Conservation (phyloP, 2,329 filamentous ascomycete genomes). For the Xylariaceae sp. region DNA sequence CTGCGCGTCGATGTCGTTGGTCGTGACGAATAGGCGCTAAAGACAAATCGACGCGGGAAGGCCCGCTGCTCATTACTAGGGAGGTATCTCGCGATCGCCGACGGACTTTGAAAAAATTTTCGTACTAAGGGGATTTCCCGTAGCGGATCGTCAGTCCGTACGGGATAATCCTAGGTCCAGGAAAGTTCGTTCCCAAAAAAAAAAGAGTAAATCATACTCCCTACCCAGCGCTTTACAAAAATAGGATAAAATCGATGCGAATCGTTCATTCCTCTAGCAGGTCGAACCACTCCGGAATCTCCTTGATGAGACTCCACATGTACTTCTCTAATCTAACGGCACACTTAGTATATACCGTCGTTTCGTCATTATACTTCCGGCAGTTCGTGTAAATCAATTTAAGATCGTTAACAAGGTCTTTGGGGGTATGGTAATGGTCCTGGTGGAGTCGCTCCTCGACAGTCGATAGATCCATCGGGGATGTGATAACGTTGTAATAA, state of each 20-base stretch:
- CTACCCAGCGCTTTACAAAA: neutral
- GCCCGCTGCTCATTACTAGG: no score
- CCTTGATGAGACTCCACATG: constrained; percentile 91
- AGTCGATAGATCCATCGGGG: constrained; percentile 92
- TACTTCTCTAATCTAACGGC: constrained; percentile 90
- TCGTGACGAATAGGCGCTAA: no score
- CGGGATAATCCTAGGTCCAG: neutral
- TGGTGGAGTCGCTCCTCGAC: constrained; percentile 96
- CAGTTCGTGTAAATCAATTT: constrained; percentile 92
- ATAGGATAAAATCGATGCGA: neutral
- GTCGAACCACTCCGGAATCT: constrained; percentile 83
- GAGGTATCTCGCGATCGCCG: no score
- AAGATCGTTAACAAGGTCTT: constrained; percentile 88
- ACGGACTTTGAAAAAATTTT: no score
- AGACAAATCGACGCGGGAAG: no score
- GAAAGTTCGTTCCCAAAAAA: no score
- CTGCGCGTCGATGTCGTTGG: no score
- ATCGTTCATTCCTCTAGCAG: neutral
- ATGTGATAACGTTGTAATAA: constrained; percentile 97
- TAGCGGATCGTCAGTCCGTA: no score
- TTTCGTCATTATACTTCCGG: constrained; percentile 93
- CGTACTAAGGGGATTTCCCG: no score
- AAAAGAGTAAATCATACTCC: neutral
- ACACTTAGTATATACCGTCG: constrained; percentile 88
- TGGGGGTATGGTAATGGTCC: constrained; percentile 83